Percentiles rank a stretch among this genome's conserved stretches.
Conservation (phyloP, 2,329 filamentous ascomycete species). For the Ophiosphaerella narmari region DNA sequence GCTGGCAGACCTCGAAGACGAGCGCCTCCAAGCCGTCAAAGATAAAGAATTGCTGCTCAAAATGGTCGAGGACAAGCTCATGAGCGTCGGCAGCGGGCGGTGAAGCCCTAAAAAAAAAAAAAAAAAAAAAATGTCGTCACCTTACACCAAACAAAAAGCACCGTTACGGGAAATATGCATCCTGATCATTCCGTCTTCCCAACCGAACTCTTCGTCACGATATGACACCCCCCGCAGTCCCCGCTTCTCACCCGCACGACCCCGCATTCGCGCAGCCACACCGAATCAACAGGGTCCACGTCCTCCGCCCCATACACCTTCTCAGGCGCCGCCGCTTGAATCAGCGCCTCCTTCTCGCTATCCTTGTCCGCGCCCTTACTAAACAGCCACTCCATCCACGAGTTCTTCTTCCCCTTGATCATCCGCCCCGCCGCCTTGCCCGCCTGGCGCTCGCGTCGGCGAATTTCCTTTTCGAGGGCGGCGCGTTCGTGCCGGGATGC, state of each 20-base stretch:
- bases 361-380: background rate
- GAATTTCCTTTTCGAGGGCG: slow-evolving; percentile 1
- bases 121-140: too few species aligned
- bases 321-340: slow-evolving; percentile 1
- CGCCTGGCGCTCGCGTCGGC: slow-evolving; percentile 1
- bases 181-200: background rate
- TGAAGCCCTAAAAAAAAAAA: slow-evolving; percentile 1
- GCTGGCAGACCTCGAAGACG: slow-evolving; percentile 49
- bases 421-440: background rate
- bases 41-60: slow-evolving; percentile 50
- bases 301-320: slow-evolving; percentile 4
- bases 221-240: slow-evolving; percentile 11
- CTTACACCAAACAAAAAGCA: too few species aligned
- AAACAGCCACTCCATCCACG: background rate
- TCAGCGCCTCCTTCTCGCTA: background rate
- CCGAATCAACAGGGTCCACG: slow-evolving; percentile 9
- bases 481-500: slow-evolving; percentile 5
- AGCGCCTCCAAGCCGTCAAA: slow-evolving; percentile 47
- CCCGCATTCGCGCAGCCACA: slow-evolving; percentile 16
- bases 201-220: slow-evolving; percentile 13
- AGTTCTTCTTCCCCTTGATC: background rate
- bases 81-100: slow-evolving; percentile 29
- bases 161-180: too few species aligned
- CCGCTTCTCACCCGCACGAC: slow-evolving; percentile 18
- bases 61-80: slow-evolving; percentile 55